Evolutionary conservation across 1,284 basidiomycete species (phyloP).

Genomic region (Ceratobasidium sp.): DNA sequence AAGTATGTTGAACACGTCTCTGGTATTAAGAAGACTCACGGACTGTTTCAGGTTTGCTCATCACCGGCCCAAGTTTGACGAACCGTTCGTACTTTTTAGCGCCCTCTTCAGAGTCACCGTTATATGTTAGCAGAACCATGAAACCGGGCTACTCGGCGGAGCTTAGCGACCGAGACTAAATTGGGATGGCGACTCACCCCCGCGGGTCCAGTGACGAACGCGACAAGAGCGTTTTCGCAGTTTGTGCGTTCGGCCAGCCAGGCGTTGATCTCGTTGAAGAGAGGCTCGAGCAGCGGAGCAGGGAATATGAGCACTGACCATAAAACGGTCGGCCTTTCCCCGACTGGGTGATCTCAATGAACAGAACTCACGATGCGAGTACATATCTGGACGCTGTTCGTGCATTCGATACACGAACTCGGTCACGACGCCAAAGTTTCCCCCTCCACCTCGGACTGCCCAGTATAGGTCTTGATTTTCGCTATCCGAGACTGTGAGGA

Average conservation of each 20-base stretch:
- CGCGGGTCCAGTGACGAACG: neutral
- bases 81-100: slow-evolving; percentile 41
- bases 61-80: slow-evolving; percentile 39
- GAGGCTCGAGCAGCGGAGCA: slow-evolving; percentile 7
- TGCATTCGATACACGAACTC: slow-evolving; percentile 45
- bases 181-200: neutral
- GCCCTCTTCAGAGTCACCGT: slow-evolving; percentile 35
- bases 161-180: neutral
- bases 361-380: neutral
- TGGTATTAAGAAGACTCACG: neutral
- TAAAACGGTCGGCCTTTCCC: too few relatives aligned
- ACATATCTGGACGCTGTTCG: slow-evolving; percentile 38
- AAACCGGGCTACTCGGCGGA: slow-evolving; percentile 23
- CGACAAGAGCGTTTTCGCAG: slow-evolving; percentile 7
- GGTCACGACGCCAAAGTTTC: slow-evolving; percentile 46
- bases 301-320: slow-evolving; percentile 18
- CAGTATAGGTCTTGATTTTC: slow-evolving; percentile 45
- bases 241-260: slow-evolving; percentile 25
- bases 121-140: slow-evolving; percentile 10
- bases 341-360: too few relatives aligned
- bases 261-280: slow-evolving; percentile 26
- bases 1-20: neutral
- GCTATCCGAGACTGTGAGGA: slow-evolving; percentile 37
- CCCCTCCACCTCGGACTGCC: slow-evolving; percentile 44
- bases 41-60: slow-evolving; percentile 2